phyloP scores from a whole-genome alignment of 2,329 filamentous ascomycete species.

The Diaporthe citri region DNA sequence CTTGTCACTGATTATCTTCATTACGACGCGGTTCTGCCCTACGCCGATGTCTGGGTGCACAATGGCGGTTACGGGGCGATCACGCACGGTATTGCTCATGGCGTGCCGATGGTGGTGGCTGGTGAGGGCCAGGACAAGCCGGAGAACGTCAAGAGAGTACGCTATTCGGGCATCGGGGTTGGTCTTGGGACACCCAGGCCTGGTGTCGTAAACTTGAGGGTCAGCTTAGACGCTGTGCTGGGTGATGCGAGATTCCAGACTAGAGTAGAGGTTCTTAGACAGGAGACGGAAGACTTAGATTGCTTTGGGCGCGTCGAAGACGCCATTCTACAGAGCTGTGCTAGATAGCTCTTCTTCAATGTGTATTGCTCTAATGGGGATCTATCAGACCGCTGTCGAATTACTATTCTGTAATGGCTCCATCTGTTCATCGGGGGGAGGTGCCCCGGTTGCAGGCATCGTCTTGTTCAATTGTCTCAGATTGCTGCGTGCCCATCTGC shows the following conservation, averaged over 20 bases:
- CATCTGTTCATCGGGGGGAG: not conserved
- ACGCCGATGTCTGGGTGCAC: constrained; percentile 54
- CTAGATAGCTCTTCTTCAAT: not conserved
- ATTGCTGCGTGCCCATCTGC: not conserved
- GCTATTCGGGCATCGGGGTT: constrained; percentile 51
- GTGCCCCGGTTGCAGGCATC: too few species aligned
- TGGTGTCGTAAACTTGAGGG: constrained; percentile 44
- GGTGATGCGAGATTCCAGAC: constrained; percentile 42
- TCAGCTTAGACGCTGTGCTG: constrained; percentile 49
- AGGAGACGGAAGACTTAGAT: constrained; percentile 48
- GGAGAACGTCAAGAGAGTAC: constrained; percentile 52
- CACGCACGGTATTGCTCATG: constrained; percentile 55
- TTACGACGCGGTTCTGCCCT: constrained; percentile 54
- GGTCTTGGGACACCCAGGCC: constrained; percentile 49
- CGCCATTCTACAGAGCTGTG: constrained; percentile 28
- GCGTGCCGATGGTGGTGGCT: constrained; percentile 55
- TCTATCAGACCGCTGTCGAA: not conserved
- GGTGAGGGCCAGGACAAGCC: constrained; percentile 58
- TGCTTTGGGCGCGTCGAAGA: constrained; percentile 48
- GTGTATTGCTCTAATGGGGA: not conserved
- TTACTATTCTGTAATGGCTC: not conserved
- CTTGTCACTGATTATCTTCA: constrained; percentile 53
- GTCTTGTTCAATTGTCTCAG: not conserved
- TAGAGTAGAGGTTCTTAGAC: constrained; percentile 45
- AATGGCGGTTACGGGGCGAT: constrained; percentile 57